A percentile compares a stretch with the other conserved stretches of the same genome.
These are phyloP conservation scores for Halenospora varia DNA, from an alignment of 495 filamentous ascomycete genomes.

Conservation along the genomic window DNA sequence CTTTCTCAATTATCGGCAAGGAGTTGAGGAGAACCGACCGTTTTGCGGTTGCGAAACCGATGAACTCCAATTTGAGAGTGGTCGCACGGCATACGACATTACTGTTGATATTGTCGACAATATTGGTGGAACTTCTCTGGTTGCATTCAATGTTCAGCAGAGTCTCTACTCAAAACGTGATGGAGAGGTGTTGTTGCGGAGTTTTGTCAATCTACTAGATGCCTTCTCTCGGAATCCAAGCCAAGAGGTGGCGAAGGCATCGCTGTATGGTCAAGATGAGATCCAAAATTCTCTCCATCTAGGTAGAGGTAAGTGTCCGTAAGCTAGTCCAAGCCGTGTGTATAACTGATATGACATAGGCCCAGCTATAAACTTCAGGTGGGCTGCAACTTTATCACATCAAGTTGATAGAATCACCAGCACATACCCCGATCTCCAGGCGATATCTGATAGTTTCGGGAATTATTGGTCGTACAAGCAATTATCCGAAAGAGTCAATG, in stretches of 20 bases:
- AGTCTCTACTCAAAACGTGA: conserved; percentile 14
- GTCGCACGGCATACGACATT: conserved; percentile 6
- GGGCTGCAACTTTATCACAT: background rate
- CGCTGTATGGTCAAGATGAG: background rate
- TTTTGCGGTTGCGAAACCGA: background rate
- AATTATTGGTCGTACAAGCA: background rate
- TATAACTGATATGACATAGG: background rate
- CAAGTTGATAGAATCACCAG: background rate
- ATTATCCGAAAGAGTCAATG: background rate
- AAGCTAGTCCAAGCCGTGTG: background rate
- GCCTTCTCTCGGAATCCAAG: conserved; percentile 3
- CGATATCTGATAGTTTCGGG: background rate
- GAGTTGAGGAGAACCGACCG: conserved; percentile 6
- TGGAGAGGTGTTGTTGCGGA: conserved; percentile 22
- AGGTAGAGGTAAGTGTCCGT: conserved; percentile 8
- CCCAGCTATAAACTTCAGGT: background rate
- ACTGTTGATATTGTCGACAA: conserved; percentile 1
- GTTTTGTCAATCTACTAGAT: conserved; percentile 29
- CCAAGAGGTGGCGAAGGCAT: background rate
- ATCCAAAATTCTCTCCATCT: background rate
- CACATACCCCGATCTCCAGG: too few relatives aligned
- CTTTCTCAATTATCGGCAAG: conserved; percentile 33
- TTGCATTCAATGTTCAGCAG: background rate
- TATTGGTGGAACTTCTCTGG: background rate
- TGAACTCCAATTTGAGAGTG: background rate